phyloP scores from a whole-genome alignment of 805 yeast genomes.

The Nakazawaea pomicola region DNA sequence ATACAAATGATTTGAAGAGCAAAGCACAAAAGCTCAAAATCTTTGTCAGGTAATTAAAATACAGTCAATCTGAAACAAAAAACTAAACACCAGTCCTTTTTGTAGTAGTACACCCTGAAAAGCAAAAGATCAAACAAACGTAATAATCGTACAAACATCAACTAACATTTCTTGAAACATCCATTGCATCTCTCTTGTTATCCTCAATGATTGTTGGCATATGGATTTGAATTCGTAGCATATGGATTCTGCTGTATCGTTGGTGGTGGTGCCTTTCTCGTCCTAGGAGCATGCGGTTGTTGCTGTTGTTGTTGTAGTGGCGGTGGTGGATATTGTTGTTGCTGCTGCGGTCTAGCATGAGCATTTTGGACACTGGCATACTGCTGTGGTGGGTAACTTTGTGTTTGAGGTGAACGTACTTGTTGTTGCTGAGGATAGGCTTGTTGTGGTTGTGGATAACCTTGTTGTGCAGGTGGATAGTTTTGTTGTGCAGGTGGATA shows the following conservation, averaged over 20 bases:
- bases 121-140: too few relatives aligned
- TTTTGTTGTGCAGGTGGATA: not conserved
- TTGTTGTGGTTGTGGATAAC: slow-evolving; percentile 11
- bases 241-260: slow-evolving; percentile 6
- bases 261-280: slow-evolving; percentile 6
- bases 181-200: not conserved
- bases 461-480: slow-evolving; percentile 12
- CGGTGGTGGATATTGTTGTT: slow-evolving; percentile 4
- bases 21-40: too few relatives aligned
- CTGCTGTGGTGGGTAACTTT: too few relatives aligned
- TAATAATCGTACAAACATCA: too few relatives aligned
- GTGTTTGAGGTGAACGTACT: too few relatives aligned
- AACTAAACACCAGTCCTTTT: too few relatives aligned
- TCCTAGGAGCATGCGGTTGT: slow-evolving; percentile 1
- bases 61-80: too few relatives aligned
- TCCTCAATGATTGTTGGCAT: slow-evolving; percentile 1
- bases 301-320: slow-evolving; percentile 1
- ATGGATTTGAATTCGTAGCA: slow-evolving; percentile 1
- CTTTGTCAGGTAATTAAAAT: too few relatives aligned
- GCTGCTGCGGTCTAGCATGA: slow-evolving; percentile 6
- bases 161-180: not conserved
- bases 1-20: too few relatives aligned
- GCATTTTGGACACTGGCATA: not conserved
- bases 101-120: too few relatives aligned
- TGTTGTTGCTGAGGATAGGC: too few relatives aligned